These are phyloP conservation scores for Drechslerella stenobrocha DNA, from an alignment of 2,329 filamentous ascomycete species.

Conservation along the genomic window DNA sequence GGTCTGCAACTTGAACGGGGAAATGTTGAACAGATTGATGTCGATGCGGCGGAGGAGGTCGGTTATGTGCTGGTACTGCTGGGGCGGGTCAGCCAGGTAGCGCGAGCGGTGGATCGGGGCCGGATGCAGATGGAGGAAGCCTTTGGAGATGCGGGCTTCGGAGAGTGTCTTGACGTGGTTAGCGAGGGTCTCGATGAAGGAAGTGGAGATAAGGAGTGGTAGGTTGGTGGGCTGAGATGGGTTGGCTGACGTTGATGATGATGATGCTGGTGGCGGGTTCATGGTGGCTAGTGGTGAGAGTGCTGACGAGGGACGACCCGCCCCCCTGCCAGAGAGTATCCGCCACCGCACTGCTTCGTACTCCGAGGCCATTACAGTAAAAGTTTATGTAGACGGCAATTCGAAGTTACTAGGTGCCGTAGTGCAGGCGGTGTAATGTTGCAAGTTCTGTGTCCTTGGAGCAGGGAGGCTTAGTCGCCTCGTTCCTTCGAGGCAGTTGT, in stretches of 20 bases:
- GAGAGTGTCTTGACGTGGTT: constrained; percentile 23
- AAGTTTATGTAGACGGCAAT: too few relatives aligned
- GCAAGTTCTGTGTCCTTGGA: too few relatives aligned
- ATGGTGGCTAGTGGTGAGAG: constrained; percentile 11
- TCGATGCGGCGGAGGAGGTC: constrained; percentile 44
- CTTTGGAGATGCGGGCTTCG: constrained; percentile 29
- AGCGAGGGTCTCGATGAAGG: constrained; percentile 29
- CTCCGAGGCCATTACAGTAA: constrained; percentile 29
- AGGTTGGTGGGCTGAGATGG: constrained; percentile 11
- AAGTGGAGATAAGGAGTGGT: constrained; percentile 14
- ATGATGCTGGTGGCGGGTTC: constrained; percentile 12
- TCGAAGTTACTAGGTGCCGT: too few relatives aligned
- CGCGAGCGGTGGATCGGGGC: constrained; percentile 18
- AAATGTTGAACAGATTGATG: constrained; percentile 31
- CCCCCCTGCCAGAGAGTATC: constrained; percentile 20
- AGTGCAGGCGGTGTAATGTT: too few relatives aligned
- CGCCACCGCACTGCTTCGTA: constrained; percentile 28
- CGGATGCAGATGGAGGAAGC: constrained; percentile 31
- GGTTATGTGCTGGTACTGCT: constrained; percentile 22
- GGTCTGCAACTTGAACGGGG: constrained; percentile 7
- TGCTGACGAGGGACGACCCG: constrained; percentile 1
- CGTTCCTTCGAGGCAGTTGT: too few relatives aligned
- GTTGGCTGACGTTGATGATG: constrained; percentile 10
- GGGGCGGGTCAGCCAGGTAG: constrained; percentile 5
- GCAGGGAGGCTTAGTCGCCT: too few relatives aligned